These are phyloP conservation scores for Pythium folliculosum DNA, from an alignment of 352 stramenopile species.

Conservation along the genomic window DNA sequence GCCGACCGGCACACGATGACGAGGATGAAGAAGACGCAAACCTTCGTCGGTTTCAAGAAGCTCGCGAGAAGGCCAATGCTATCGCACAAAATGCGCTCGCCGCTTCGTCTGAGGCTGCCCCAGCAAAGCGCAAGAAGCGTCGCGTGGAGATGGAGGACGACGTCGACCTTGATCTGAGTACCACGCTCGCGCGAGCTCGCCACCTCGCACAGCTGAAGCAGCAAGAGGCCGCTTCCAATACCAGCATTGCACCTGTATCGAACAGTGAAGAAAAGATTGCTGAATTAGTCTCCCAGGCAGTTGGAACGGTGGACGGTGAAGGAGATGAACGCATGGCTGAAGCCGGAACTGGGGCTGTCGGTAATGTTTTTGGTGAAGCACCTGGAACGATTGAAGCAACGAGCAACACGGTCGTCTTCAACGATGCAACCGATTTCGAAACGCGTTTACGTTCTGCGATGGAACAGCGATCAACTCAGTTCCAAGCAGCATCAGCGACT, in stretches of 20 bases:
- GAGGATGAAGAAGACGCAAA: constrained; percentile 46
- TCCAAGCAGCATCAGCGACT: constrained; percentile 30
- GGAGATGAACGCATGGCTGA: constrained; percentile 29
- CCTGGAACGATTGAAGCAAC: constrained; percentile 30
- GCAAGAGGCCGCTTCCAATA: constrained; percentile 23
- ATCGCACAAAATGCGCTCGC: constrained; percentile 46
- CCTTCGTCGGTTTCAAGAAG: constrained; percentile 69
- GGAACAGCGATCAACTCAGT: constrained; percentile 63
- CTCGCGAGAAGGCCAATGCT: constrained; percentile 61
- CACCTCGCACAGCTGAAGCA: constrained; percentile 46
- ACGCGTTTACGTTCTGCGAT: constrained; percentile 74
- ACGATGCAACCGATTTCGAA: constrained; percentile 86
- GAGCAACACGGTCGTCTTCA: constrained; percentile 72
- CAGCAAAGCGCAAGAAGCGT: constrained; percentile 48
- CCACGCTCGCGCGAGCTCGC: constrained; percentile 69
- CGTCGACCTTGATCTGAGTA: constrained; percentile 74
- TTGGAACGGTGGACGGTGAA: constrained; percentile 31
- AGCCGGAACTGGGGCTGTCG: neutral
- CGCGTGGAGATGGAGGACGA: constrained; percentile 49
- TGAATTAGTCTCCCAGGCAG: constrained; percentile 50
- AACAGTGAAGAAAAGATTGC: constrained; percentile 64
- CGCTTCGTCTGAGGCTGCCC: constrained; percentile 12
- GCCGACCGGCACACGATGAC: constrained; percentile 35
- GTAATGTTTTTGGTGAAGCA: constrained; percentile 55
- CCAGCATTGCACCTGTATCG: neutral